Conservation (phyloP, 176 grass and related monocot genomes). For the Zizania latifolia region DNA sequence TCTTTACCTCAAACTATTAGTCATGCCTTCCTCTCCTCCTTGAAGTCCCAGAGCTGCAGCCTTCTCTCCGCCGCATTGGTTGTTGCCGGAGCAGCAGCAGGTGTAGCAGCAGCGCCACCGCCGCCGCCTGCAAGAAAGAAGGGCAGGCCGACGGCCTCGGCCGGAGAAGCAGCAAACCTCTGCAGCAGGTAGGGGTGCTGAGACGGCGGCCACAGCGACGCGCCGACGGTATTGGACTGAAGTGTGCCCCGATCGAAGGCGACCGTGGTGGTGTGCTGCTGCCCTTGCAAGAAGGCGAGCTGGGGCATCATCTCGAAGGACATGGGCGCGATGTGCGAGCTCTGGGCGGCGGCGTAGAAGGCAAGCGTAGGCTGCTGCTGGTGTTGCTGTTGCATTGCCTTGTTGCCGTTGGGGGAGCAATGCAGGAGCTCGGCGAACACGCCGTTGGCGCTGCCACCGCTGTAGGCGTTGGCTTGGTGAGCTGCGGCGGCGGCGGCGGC, state of each 20-base stretch:
- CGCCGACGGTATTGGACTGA: constrained; percentile 76
- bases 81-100: constrained; percentile 5
- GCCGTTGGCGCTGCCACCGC: neutral
- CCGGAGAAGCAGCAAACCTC: constrained; percentile 31
- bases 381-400: constrained; percentile 20
- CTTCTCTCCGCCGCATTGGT: constrained; percentile 3
- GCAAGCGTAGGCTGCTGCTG: constrained; percentile 37
- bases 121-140: constrained; percentile 33
- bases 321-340: constrained; percentile 14
- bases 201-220: constrained; percentile 29
- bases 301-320: constrained; percentile 56
- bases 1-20: constrained; percentile 22
- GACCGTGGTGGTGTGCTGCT: constrained; percentile 2
- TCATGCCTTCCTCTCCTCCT: constrained; percentile 35
- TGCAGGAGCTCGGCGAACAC: constrained; percentile 51
- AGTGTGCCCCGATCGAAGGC: constrained; percentile 79
- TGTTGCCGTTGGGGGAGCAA: constrained; percentile 24
- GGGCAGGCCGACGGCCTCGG: constrained; percentile 20
- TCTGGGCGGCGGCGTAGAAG: constrained; percentile 29
- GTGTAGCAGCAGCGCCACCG: neutral
- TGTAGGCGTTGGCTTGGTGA: constrained; percentile 26
- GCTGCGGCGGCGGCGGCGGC: constrained; percentile 12
- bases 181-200: constrained; percentile 37
- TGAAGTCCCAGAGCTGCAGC: constrained; percentile 56
- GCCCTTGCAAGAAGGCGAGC: constrained; percentile 56